Evolutionary conservation across 106 monocot species (phyloP).

Genomic region (Hemerocallis citrina): DNA sequence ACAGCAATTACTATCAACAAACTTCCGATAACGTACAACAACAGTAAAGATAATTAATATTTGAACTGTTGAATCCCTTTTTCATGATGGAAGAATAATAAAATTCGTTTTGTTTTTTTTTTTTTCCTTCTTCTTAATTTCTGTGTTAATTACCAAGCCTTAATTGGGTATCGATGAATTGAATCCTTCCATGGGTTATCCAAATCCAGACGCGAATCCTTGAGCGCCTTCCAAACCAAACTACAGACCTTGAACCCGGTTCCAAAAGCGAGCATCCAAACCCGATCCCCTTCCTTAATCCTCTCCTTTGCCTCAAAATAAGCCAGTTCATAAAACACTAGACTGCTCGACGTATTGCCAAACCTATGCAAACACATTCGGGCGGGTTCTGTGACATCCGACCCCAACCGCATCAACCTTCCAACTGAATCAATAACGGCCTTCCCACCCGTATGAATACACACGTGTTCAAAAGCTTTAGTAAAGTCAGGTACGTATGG

Average conservation of each 20-base stretch:
- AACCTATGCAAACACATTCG: conserved; percentile 67
- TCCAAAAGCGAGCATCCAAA: conserved; percentile 90
- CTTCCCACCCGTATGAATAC: conserved; percentile 81
- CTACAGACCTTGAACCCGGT: conserved; percentile 79
- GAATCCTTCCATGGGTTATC: conserved; percentile 68
- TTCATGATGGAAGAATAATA: too few relatives aligned
- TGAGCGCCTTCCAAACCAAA: conserved; percentile 43
- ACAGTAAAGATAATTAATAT: too few relatives aligned
- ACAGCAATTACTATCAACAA: too few relatives aligned
- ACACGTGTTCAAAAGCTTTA: conserved; percentile 75
- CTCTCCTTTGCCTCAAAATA: conserved; percentile 72
- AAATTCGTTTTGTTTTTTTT: too few relatives aligned
- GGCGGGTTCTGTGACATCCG: conserved; percentile 48
- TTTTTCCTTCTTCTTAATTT: too few relatives aligned
- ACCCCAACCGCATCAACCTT: conserved; percentile 25
- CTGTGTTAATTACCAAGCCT: not conserved
- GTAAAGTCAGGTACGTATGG: conserved; percentile 57
- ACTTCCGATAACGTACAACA: too few relatives aligned
- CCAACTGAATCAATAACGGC: conserved; percentile 63
- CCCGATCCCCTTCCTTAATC: conserved; percentile 40
- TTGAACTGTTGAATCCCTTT: too few relatives aligned
- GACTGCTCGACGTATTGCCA: conserved; percentile 80
- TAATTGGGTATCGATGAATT: conserved; percentile 50
- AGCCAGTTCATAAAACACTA: conserved; percentile 71
- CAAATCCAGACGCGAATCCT: conserved; percentile 16